phyloP scores from a whole-genome alignment of 495 filamentous ascomycete species.

The Umbilicaria muhlenbergii region DNA sequence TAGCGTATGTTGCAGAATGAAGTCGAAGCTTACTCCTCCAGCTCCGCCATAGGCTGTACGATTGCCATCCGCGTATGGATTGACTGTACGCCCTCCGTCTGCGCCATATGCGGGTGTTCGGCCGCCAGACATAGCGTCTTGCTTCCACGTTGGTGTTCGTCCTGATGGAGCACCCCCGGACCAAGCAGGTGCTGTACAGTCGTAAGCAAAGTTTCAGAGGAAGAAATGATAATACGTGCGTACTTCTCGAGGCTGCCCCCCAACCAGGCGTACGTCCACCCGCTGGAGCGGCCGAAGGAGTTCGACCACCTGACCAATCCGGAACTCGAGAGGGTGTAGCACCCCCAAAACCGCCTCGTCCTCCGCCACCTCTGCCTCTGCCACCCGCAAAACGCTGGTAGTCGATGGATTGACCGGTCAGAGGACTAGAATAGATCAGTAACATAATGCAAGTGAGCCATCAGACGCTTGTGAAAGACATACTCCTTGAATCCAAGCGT shows the following conservation, averaged over 20 bases:
- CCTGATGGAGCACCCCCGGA: conserved; percentile 20
- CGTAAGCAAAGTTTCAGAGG: neutral
- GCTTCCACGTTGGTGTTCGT: conserved; percentile 19
- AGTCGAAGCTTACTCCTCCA: conserved; percentile 14
- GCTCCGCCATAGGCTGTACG: conserved; percentile 50
- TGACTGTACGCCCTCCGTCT: conserved; percentile 52
- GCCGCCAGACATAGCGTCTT: conserved; percentile 26
- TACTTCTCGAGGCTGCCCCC: conserved; percentile 40
- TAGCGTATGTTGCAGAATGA: neutral
- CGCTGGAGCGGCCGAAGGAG: conserved; percentile 40
- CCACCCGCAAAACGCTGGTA: conserved; percentile 44
- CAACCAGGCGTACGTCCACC: conserved; percentile 35
- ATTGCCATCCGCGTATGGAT: conserved; percentile 58
- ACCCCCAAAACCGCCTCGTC: conserved; percentile 25
- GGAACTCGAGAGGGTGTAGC: conserved; percentile 18
- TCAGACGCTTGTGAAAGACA: conserved; percentile 7
- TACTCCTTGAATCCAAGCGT: conserved; percentile 70
- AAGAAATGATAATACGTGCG: conserved; percentile 14
- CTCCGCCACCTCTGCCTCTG: conserved; percentile 35
- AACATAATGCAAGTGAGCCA: conserved; percentile 3
- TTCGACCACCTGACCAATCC: conserved; percentile 43
- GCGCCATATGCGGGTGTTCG: conserved; percentile 53
- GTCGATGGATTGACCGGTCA: conserved; percentile 60
- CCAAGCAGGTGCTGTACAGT: conserved; percentile 40
- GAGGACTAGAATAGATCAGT: conserved; percentile 24